Conservation (phyloP, 805 yeast genomes). For the Isabelozyma pseudorhagii region DNA sequence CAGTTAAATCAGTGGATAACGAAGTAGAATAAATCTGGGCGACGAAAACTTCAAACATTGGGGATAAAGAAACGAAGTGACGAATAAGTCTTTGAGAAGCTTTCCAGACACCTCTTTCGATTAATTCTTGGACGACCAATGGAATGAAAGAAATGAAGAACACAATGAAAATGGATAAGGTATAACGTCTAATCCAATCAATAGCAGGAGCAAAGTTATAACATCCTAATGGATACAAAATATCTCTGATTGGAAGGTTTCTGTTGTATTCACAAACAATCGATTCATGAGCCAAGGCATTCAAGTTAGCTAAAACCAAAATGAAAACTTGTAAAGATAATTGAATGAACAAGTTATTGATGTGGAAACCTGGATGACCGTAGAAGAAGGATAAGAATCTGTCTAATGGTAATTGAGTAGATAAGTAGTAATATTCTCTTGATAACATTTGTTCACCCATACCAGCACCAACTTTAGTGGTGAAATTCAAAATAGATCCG, state of each 20-base stretch:
- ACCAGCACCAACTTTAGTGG: slow-evolving; percentile 84
- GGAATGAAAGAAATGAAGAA: slow-evolving; percentile 76
- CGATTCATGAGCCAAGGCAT: slow-evolving; percentile 60
- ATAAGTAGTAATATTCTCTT: slow-evolving; percentile 75
- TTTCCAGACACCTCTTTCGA: slow-evolving; percentile 72
- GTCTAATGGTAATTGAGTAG: slow-evolving; percentile 74
- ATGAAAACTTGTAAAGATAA: slow-evolving; percentile 56
- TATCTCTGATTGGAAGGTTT: slow-evolving; percentile 58
- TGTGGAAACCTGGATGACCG: slow-evolving; percentile 85
- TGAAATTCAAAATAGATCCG: slow-evolving; percentile 77
- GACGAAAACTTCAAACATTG: slow-evolving; percentile 75
- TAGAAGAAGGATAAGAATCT: slow-evolving; percentile 76
- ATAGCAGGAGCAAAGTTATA: slow-evolving; percentile 66
- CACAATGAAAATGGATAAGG: slow-evolving; percentile 70
- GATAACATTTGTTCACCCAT: slow-evolving; percentile 89
- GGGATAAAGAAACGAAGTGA: slow-evolving; percentile 70
- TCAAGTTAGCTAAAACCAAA: slow-evolving; percentile 60
- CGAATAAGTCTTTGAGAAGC: slow-evolving; percentile 61
- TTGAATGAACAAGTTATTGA: slow-evolving; percentile 72
- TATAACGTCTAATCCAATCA: slow-evolving; percentile 71
- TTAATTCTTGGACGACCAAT: slow-evolving; percentile 69
- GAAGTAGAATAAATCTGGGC: slow-evolving; percentile 75
- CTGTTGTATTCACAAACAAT: slow-evolving; percentile 59
- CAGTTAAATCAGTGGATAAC: slow-evolving; percentile 59
- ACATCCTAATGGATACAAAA: slow-evolving; percentile 66